Evolutionary conservation across 106 monocot genomes (phyloP), one percentile per base, ranked within the genome.

Genomic region (Dioscorea alata): DNA sequence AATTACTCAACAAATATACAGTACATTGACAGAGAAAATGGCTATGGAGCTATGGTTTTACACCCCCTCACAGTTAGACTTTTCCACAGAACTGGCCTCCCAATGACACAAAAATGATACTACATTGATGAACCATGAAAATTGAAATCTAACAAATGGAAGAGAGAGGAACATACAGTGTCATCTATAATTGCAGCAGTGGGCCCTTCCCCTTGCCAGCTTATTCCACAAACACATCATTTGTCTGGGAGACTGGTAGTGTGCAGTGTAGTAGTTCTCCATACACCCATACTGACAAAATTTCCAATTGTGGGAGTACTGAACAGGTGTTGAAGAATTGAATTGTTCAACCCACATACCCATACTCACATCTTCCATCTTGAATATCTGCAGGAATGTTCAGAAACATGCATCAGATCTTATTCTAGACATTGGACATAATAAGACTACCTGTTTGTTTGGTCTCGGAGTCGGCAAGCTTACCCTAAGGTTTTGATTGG

Each of bases 311-410:
- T 97, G 97, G 6, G 74, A 69, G 63, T 97, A 97, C 48, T 79
- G 79, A 17, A 97, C 87, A 1, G 80, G 18, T 6, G 66, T 57
- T 1, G 82, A 67, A 48, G 69, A 49, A 61, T 97, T 97, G 71
- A 85, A 92, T 70, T 92, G 82, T 65, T 97, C 92, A 8, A 97
- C 92, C 97, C 97, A 97, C 87, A 97, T 83, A 15, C 92, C 97
- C 92, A 97, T 92, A 87, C 97, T 97, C 42, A 97, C 97, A 75
- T 97, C 97, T 67, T 97, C 97, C 97, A 97, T 97, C 83, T 97
- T 97, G 84, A 97, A 97, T 63, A 97, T 69, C 97, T 97, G 83
- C 71, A 81, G 64, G 17, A n/a, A 67, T 49, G 35, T 51, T n/a
- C 12, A 22, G 31, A 68, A 54, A 18, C 18, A 54, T 54, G 19